phyloP scores from a whole-genome alignment of 2,329 filamentous ascomycete genomes.

The Piedraia hortae region DNA sequence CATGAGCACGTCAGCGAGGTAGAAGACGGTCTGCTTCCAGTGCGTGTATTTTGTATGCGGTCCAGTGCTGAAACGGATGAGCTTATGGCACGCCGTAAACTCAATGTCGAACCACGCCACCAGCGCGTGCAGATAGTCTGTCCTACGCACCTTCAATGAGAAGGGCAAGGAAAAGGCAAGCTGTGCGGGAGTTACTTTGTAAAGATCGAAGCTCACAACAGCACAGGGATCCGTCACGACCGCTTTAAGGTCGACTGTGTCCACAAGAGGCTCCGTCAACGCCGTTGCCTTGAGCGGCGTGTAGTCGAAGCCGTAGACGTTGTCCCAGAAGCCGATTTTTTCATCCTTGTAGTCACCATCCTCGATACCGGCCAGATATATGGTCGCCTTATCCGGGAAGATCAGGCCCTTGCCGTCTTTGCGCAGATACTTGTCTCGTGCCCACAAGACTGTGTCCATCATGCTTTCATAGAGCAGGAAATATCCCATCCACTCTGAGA shows the following conservation, averaged over 20 bases:
- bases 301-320: conserved; percentile 96
- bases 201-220: conserved; percentile 74
- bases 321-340: conserved; percentile 99
- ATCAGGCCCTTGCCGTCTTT: conserved; percentile 52
- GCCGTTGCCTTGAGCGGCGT: conserved; percentile 78
- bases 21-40: conserved; percentile 99
- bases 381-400: conserved; percentile 96
- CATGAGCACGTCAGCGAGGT: conserved; percentile 75
- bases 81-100: conserved; percentile 94
- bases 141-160: conserved; percentile 47
- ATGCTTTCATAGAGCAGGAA: conserved; percentile 97
- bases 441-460: conserved; percentile 93
- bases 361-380: conserved; percentile 90
- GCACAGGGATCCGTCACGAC: conserved; percentile 74
- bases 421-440: conserved; percentile 69
- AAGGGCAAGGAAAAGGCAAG: conserved; percentile 63
- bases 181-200: conserved; percentile 68
- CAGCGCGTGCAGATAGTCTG: conserved; percentile 86
- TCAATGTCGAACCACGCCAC: conserved; percentile 99
- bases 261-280: conserved; percentile 82
- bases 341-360: conserved; percentile 99
- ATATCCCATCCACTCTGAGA: conserved; percentile 99
- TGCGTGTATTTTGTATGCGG: conserved; percentile 98
- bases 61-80: conserved; percentile 84
- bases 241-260: conserved; percentile 92